Evolutionary conservation across 768 basidiomycete genomes (phyloP).

Genomic region (Lepiota brunneoincarnata): DNA sequence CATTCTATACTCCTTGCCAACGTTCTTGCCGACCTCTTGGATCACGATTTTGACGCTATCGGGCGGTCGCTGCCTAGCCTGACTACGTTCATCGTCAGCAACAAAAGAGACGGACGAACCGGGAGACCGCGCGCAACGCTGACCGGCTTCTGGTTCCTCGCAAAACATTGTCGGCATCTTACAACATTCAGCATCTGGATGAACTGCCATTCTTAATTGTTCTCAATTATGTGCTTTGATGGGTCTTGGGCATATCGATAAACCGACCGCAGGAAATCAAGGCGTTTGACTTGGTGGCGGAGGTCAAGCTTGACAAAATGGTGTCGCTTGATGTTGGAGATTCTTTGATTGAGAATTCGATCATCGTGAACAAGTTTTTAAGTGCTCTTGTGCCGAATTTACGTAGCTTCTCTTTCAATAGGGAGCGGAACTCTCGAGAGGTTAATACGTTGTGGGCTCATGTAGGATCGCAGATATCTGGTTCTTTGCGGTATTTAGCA

Average conservation of each 20-base stretch:
- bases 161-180: background rate
- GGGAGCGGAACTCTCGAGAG: background rate
- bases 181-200: constrained; percentile 1
- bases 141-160: constrained; percentile 2
- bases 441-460: constrained; percentile 5
- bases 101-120: background rate
- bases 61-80: background rate
- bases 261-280: background rate
- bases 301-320: background rate
- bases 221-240: background rate
- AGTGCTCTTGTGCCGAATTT: background rate
- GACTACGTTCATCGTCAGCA: background rate
- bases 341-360: constrained; percentile 1
- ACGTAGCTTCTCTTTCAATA: background rate
- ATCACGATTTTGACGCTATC: background rate
- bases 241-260: background rate
- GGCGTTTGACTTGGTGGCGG: background rate
- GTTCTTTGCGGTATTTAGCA: no score
- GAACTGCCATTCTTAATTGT: constrained; percentile 3
- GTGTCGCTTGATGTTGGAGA: background rate
- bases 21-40: background rate
- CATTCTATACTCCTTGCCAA: background rate
- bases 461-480: background rate
- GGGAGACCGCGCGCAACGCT: background rate
- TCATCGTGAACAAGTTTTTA: background rate